Percentiles rank a stretch among this genome's conserved stretches.
Conservation (phyloP, 805 yeast species). For the Kuraishia floccosa region DNA sequence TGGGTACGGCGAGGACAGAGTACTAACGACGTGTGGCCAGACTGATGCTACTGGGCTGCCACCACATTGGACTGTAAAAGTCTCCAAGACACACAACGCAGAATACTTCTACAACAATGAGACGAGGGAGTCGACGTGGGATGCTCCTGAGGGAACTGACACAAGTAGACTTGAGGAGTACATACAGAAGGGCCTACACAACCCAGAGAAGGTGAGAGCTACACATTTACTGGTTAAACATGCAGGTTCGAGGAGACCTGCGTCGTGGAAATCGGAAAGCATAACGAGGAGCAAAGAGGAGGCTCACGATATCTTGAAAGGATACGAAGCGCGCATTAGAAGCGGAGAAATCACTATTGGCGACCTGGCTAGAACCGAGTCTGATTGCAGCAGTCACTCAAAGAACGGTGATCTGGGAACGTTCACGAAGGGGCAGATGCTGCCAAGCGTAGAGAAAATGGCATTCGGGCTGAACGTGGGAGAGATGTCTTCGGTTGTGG, state of each 20-base stretch:
- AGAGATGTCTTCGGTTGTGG: constrained; percentile 73
- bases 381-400: constrained; percentile 81
- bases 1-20: no score
- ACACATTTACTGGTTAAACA: constrained; percentile 81
- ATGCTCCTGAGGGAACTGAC: constrained; percentile 80
- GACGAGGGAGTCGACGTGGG: constrained; percentile 77
- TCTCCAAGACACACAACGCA: constrained; percentile 69
- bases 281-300: constrained; percentile 79
- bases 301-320: constrained; percentile 54
- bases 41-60: constrained; percentile 95
- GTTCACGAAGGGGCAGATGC: constrained; percentile 90
- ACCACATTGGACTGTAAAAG: constrained; percentile 68
- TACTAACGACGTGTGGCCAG: no score
- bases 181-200: constrained; percentile 29
- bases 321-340: constrained; percentile 44
- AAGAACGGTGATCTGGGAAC: constrained; percentile 89
- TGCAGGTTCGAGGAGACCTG: constrained; percentile 74
- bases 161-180: constrained; percentile 43
- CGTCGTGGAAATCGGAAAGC: constrained; percentile 72
- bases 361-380: constrained; percentile 69
- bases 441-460: constrained; percentile 85
- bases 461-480: constrained; percentile 76
- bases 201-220: constrained; percentile 64
- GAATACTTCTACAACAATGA: constrained; percentile 73
- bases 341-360: constrained; percentile 56